Base-by-base conservation (phyloP, 805 yeast genomes). In the Trichomonascus vanleenenianus region DNA sequence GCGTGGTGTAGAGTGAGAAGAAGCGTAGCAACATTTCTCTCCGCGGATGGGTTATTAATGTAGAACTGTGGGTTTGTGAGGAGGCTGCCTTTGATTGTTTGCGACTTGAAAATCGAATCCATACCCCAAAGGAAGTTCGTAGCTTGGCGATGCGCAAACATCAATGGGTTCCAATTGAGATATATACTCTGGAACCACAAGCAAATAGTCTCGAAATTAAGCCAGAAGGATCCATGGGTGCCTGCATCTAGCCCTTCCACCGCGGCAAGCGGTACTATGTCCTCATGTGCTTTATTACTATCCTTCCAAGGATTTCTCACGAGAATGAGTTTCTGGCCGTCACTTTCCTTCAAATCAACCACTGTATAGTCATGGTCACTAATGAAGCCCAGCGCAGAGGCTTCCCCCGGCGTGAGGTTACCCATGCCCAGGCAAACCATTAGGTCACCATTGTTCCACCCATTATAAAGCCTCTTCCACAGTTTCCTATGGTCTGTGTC, bases 341-440 rank as follows among this genome's bases (percentile, higher is more conserved):
- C 56, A 3, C 52, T 50, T 6, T 48, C 50, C 20, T 55, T 48
- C 30, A 78, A 44, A n/a, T 64, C 73, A 2, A 71, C 47, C 0
- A 86, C 64, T 0, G 84, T 71, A 57, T 85, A 87, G 60, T 87
- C 96, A 61, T 87, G 96, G 32, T 73, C 67, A 2, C 80, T 64
- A 1, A 75, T 65, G 27, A 84, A 62, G 1, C 65, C 62, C 30
- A 67, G 58, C 10, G 22, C 61, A 50, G 3, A 51, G n/a, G 37
- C 72, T 56, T 43, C 71, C 57, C 39, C 61, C 50, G 19, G 54
- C 37, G 54, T 40, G 15, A 74, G 64, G 9, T 32, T 39, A 6
- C 81, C 84, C 0, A 94, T 83, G 1, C 96, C 96, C 0, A 84
- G 45, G 1, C 89, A 85, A 11, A 85, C 40, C 27, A 80, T 51